These are phyloP conservation scores for Zoysia matrella DNA, from an alignment of 202 grass and related monocot species.

Conservation along the genomic window DNA sequence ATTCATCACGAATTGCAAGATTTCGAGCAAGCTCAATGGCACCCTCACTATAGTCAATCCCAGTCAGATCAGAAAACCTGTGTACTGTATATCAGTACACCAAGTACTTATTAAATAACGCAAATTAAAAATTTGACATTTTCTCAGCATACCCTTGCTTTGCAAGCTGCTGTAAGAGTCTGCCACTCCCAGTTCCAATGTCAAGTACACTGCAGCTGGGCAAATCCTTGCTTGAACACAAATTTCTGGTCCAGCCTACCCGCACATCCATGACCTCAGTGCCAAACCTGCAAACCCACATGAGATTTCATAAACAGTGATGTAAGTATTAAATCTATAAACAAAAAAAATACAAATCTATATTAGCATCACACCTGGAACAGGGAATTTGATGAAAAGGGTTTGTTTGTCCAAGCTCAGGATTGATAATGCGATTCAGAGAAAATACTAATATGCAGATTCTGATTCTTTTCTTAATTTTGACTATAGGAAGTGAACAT, in stretches of 20 bases:
- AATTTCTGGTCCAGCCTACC: constrained; percentile 78
- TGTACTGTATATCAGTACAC: constrained; percentile 26
- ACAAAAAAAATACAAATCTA: background rate
- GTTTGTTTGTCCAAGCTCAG: background rate
- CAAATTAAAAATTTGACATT: constrained; percentile 10
- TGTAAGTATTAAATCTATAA: constrained; percentile 15
- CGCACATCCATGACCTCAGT: constrained; percentile 83
- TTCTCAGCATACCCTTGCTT: constrained; percentile 85
- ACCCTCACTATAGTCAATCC: constrained; percentile 88
- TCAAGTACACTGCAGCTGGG: constrained; percentile 72
- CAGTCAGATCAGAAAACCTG: constrained; percentile 92
- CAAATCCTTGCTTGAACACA: constrained; percentile 70
- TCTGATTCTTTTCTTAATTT: background rate
- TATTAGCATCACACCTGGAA: background rate
- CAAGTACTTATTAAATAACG: constrained; percentile 28
- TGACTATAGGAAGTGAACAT: no score
- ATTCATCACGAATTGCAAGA: constrained; percentile 72
- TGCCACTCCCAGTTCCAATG: constrained; percentile 84
- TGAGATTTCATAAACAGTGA: background rate
- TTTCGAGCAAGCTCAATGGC: constrained; percentile 77
- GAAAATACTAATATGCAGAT: background rate
- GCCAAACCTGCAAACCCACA: constrained; percentile 67
- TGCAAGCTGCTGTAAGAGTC: constrained; percentile 80
- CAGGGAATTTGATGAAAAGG: background rate
- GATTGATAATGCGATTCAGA: background rate